Evolutionary conservation across 1,139 yeast species (phyloP), one percentile per base, ranked within the genome.

Genomic region (Candida mesenterica): DNA sequence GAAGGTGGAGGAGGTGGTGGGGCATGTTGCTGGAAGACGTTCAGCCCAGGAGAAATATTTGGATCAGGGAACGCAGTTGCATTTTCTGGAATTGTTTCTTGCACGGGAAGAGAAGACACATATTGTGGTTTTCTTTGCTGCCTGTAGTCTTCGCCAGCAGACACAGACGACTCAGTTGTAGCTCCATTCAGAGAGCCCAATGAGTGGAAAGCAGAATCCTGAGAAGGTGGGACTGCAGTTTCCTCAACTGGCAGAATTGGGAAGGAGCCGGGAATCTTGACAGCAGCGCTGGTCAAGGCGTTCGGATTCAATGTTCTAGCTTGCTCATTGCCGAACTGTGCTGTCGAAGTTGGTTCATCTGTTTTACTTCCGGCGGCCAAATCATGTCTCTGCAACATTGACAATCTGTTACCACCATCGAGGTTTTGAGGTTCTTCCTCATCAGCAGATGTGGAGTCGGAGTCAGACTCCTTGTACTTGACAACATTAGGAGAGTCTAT

Each of bases 1-100:
- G 89, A 69, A n/a, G 84, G 82, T 14, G 90, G 90, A 7, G 80
- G 77, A 2, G 83, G 83, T 23, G 71, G 65, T 10, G 48, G 28
- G 10, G 41, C 37, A 14, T 32, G 12, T 5, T 42, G 28, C 34
- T 38, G 38, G 15, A 22, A n/a, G n/a, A n/a, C 24, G 10, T 20
- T 13, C 13, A 13, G n/a, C 9, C n/a, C 15, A 33, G 46, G 42
- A 25, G 40, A 33, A 7, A 28, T 25, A 4, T 18, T 24, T 23
- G 36, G 22, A 12, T 26, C 38, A 22, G 41, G 24, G 33, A 43
- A 36, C 16, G 39, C 28, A 15, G 46, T 32, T 13, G 33, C 24
- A 3, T 18, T 15, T 23, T 32, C 45, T 20, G 39, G 34, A 15
- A 26, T 24, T 13, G 26, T 5, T 24, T 24, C 26, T 13, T 24